Percentiles rank a stretch among this genome's conserved stretches.
Evolutionary conservation across 2,329 filamentous ascomycete genomes (phyloP).

Genomic region (Dothidotthia symphoricarpi): DNA sequence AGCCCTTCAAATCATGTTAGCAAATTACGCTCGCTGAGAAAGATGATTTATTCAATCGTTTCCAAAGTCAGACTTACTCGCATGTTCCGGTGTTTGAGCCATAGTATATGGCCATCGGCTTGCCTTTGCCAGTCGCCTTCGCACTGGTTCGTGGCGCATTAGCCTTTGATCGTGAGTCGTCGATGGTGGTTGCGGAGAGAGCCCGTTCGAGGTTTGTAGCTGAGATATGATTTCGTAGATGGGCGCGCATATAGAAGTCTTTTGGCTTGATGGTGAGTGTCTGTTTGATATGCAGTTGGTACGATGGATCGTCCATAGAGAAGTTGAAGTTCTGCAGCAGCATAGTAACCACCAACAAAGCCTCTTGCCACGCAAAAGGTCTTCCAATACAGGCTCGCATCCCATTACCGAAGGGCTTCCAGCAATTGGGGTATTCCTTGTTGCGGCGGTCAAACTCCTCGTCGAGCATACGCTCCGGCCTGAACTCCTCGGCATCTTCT

Average conservation of each 20-base stretch:
- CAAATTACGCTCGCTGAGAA: too few species aligned
- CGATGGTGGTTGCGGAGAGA: constrained; percentile 23
- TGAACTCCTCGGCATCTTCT: constrained; percentile 47
- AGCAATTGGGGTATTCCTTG: constrained; percentile 43
- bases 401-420: constrained; percentile 58
- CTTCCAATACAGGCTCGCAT: constrained; percentile 55
- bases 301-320: constrained; percentile 45
- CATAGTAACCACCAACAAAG: constrained; percentile 46
- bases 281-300: constrained; percentile 46
- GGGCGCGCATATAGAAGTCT: constrained; percentile 41
- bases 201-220: constrained; percentile 33
- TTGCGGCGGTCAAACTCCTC: constrained; percentile 43
- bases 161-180: constrained; percentile 12
- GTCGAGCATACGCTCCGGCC: constrained; percentile 50
- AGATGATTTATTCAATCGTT: too few species aligned
- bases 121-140: constrained; percentile 20
- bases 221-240: constrained; percentile 31
- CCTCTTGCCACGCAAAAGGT: constrained; percentile 57
- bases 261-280: constrained; percentile 50
- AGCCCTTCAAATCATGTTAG: constrained; percentile 9
- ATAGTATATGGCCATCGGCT: constrained; percentile 40
- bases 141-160: constrained; percentile 10
- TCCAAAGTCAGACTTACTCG: constrained; percentile 14
- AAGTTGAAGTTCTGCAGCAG: constrained; percentile 50
- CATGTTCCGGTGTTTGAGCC: constrained; percentile 46